Percentiles rank a stretch among this genome's conserved stretches.
Conservation (phyloP, 2,329 filamentous ascomycete species). For the Dothideomycetes sp. region DNA sequence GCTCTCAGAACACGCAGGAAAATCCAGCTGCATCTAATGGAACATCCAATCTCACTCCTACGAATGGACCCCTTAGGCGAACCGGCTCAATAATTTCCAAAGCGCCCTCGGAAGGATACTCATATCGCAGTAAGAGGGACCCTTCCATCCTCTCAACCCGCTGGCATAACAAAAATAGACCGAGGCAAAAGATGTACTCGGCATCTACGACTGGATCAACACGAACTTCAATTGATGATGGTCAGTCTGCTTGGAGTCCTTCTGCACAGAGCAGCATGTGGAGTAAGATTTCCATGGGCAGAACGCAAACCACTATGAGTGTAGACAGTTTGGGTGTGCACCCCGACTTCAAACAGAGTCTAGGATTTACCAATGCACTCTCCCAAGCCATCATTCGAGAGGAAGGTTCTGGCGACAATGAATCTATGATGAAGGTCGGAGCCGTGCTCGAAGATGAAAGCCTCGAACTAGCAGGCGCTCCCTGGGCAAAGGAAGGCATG, state of each 20-base stretch:
- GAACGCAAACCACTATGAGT: constrained; percentile 84
- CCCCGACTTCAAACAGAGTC: constrained; percentile 86
- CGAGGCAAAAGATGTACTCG: constrained; percentile 65
- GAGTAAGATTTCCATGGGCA: constrained; percentile 87
- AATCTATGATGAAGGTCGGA: constrained; percentile 21
- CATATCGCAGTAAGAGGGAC: constrained; percentile 60
- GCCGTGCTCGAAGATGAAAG: constrained; percentile 79
- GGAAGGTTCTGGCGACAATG: constrained; percentile 40
- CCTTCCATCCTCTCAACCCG: constrained; percentile 56
- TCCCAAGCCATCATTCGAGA: constrained; percentile 96
- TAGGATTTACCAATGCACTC: constrained; percentile 92
- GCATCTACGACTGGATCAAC: constrained; percentile 79
- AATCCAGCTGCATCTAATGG: constrained; percentile 14
- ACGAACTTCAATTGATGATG: constrained; percentile 87
- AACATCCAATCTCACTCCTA: constrained; percentile 53
- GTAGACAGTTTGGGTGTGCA: constrained; percentile 74
- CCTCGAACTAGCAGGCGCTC: constrained; percentile 83
- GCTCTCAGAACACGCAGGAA: constrained; percentile 45
- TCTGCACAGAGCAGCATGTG: constrained; percentile 84
- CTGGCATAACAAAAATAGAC: constrained; percentile 79
- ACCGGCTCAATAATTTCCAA: constrained; percentile 89
- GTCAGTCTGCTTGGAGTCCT: constrained; percentile 83
- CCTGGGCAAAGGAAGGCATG: constrained; percentile 96
- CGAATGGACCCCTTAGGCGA: constrained; percentile 54
- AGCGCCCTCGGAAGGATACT: constrained; percentile 71